Evolutionary conservation across 2,329 filamentous ascomycete genomes (phyloP), one percentile per base, ranked within the genome.

Genomic region (Arachnopeziza araneosa): DNA sequence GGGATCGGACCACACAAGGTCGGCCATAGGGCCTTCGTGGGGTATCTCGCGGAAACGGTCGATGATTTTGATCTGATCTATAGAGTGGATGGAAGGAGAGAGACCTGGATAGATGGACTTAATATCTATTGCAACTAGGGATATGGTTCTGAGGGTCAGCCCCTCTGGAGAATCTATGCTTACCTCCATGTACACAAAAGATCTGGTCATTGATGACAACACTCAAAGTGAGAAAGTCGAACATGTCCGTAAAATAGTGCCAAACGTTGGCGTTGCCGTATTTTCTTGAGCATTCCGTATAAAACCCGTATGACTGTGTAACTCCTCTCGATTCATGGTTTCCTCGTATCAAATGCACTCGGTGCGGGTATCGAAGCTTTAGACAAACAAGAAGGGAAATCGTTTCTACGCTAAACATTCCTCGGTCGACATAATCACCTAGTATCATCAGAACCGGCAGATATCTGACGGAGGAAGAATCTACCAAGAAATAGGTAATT

Each of bases 181-280:
- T 75, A 79, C 88, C 95, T 73, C 95, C 95, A 75, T 99, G 95
- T 7, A 99, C 95, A 75, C 95, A 99, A 75, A 99, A 99, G 67
- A 99, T 99, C 75, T 98, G 91, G 75, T 99, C 90, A 74, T 98
- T 96, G 73, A 99, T 99, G 65, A 99, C 93, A 63, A 98, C 96
- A 69, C 91, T 96, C 60, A 99, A 80, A 8, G 93, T 98, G 65
- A 99, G 81, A 75, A 96, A 99, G 77, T 99, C 95, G 76, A 99
- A 99, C 93, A 99, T 98, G 78, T 99, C 95, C 66, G 95, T 99
- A 74, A 99, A 99, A 75, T 98, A 95, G 76, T 99, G 95, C 95
- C 95, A 99, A 23, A 99, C 95, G 70, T 95, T 97, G 65, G 95
- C 92, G 72, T 96, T 98, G 73, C 95, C 95, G 76, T 99, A 99